These are phyloP conservation scores for Calendula officinalis DNA, from an alignment of 129 eudicot genomes.

Conservation along the genomic window DNA sequence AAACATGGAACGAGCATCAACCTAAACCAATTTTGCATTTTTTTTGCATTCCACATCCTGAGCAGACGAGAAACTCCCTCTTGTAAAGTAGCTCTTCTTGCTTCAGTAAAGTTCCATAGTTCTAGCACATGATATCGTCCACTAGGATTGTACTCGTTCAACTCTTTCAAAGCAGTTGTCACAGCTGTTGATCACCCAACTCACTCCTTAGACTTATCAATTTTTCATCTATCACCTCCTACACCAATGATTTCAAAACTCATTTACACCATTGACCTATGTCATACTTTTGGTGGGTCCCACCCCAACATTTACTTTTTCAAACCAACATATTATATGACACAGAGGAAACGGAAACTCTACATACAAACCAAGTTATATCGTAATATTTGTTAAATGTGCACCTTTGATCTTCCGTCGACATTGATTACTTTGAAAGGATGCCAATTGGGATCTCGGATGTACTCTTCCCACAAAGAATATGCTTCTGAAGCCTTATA, in stretches of 20 bases:
- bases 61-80: constrained; percentile 25
- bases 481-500: too few species aligned
- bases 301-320: too few species aligned
- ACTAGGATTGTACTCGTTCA: constrained; percentile 27
- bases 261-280: background rate
- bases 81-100: constrained; percentile 19
- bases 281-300: too few species aligned
- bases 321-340: too few species aligned
- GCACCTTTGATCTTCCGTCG: too few species aligned
- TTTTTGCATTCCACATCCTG: constrained; percentile 1
- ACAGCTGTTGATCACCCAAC: constrained; percentile 31
- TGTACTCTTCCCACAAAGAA: too few species aligned
- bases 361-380: too few species aligned
- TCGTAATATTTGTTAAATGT: too few species aligned
- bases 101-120: constrained; percentile 31
- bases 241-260: constrained; percentile 3
- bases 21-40: constrained; percentile 11
- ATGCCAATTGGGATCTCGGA: too few species aligned
- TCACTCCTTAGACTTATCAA: constrained; percentile 23
- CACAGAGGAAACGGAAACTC: too few species aligned
- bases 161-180: constrained; percentile 21
- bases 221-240: constrained; percentile 34
- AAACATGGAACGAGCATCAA: too few species aligned
- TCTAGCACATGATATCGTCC: constrained; percentile 21
- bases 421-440: too few species aligned